Percentiles rank a stretch among this genome's conserved stretches.
Conservation (phyloP, 2,329 filamentous ascomycete genomes). For the Penicillium crustosum region DNA sequence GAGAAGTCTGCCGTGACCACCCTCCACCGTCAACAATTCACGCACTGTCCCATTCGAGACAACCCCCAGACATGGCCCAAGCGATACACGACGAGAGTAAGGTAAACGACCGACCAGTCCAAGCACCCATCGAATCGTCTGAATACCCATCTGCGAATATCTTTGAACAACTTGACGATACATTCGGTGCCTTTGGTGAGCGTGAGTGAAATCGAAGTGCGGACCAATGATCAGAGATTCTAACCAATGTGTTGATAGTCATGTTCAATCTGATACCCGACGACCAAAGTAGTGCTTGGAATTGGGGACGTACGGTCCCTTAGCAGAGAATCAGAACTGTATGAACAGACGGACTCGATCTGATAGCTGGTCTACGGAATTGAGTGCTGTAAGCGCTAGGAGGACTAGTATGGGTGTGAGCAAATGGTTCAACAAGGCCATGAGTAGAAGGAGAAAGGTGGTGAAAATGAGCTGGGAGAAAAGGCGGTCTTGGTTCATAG, state of each 20-base stretch:
- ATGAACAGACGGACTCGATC: neutral
- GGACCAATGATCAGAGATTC: no score
- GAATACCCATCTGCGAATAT: constrained; percentile 8
- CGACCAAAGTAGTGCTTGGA: constrained; percentile 11
- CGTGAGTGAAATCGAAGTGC: neutral
- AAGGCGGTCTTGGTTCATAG: neutral
- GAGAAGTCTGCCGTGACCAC: neutral
- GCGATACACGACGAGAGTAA: neutral
- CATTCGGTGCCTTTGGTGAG: constrained; percentile 11
- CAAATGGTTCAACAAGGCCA: neutral
- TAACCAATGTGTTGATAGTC: neutral
- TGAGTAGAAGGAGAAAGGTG: neutral
- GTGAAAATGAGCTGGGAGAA: neutral
- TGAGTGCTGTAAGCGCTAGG: neutral
- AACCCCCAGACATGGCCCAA: neutral
- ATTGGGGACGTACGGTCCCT: constrained; percentile 8
- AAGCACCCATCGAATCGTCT: neutral
- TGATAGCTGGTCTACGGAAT: neutral
- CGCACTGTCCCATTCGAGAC: neutral
- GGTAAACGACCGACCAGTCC: neutral
- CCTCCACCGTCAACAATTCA: neutral
- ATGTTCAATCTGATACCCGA: constrained; percentile 13
- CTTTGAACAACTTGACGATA: constrained; percentile 11
- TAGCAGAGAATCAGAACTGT: neutral
- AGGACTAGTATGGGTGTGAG: neutral